Conservation (phyloP, 371 early-diverging fungal genomes). For the Smittium culicis region DNA sequence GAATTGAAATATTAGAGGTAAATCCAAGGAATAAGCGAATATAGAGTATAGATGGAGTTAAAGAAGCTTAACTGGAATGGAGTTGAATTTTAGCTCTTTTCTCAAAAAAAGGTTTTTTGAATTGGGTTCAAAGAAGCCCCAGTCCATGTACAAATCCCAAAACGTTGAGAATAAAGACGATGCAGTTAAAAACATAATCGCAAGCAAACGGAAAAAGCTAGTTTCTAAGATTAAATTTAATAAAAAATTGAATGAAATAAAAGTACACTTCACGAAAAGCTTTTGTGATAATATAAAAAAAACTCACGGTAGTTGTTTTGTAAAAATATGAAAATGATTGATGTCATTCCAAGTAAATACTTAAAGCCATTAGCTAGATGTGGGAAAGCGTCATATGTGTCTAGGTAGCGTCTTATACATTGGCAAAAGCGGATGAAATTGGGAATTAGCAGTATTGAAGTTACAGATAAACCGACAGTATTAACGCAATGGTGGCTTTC, state of each 20-base stretch:
- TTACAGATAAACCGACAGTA: slow-evolving; percentile 38
- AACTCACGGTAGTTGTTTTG: not conserved
- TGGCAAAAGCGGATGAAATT: slow-evolving; percentile 38
- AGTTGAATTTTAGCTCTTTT: slow-evolving; percentile 45
- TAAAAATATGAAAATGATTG: not conserved
- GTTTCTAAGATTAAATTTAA: not conserved
- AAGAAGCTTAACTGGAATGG: slow-evolving; percentile 7
- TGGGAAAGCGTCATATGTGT: slow-evolving; percentile 35
- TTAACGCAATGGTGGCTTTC: slow-evolving; percentile 37
- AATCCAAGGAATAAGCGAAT: too few relatives aligned
- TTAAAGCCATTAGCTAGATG: slow-evolving; percentile 41
- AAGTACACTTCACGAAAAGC: not conserved
- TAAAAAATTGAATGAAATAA: not conserved
- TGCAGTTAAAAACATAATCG: not conserved
- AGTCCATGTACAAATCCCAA: slow-evolving; percentile 86
- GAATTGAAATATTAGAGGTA: too few relatives aligned
- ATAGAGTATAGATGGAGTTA: too few relatives aligned
- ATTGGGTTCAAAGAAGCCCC: slow-evolving; percentile 54
- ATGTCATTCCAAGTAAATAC: slow-evolving; percentile 40
- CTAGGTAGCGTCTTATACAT: slow-evolving; percentile 37
- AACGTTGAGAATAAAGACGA: slow-evolving; percentile 4
- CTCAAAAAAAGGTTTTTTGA: slow-evolving; percentile 44
- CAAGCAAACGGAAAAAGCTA: slow-evolving; percentile 9
- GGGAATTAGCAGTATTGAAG: slow-evolving; percentile 28
- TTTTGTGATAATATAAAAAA: not conserved